phyloP scores from a whole-genome alignment of 768 basidiomycete genomes.

The Multifurca ochricompacta region DNA sequence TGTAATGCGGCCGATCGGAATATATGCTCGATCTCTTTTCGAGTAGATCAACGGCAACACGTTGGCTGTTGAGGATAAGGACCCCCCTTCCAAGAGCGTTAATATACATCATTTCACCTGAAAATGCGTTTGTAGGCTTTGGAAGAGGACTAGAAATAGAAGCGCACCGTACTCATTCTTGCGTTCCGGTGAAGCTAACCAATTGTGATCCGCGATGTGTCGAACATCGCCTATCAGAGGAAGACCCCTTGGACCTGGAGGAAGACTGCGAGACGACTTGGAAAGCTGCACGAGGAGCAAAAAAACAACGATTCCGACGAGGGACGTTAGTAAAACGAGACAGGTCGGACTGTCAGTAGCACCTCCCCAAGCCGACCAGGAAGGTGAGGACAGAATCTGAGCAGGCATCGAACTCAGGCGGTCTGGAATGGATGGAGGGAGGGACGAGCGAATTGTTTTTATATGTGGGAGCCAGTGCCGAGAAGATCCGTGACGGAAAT shows the following conservation, averaged over 20 bases:
- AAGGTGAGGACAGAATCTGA: too few species aligned
- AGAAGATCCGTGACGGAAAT: too few species aligned
- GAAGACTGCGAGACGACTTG: not conserved
- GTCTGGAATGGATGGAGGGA: too few species aligned
- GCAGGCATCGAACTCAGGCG: too few species aligned
- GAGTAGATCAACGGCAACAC: constrained; percentile 26
- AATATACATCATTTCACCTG: constrained; percentile 28
- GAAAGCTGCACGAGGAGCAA: too few species aligned
- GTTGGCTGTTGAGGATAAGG: constrained; percentile 26
- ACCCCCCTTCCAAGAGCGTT: constrained; percentile 25
- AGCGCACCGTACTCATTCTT: not conserved
- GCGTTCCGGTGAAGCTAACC: not conserved
- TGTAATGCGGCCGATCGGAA: constrained; percentile 26
- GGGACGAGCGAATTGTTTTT: too few species aligned
- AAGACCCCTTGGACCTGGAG: not conserved
- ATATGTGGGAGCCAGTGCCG: too few species aligned
- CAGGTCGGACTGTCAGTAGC: too few species aligned
- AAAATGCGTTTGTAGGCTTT: not conserved
- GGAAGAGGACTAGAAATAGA: not conserved
- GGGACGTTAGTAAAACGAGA: too few species aligned
- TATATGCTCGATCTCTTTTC: constrained; percentile 28
- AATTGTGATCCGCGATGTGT: not conserved
- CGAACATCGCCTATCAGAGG: not conserved
- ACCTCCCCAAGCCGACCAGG: too few species aligned
- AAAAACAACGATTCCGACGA: too few species aligned